Evolutionary conservation across 2,329 filamentous ascomycete genomes (phyloP).

Genomic region (Ophiostoma montium): DNA sequence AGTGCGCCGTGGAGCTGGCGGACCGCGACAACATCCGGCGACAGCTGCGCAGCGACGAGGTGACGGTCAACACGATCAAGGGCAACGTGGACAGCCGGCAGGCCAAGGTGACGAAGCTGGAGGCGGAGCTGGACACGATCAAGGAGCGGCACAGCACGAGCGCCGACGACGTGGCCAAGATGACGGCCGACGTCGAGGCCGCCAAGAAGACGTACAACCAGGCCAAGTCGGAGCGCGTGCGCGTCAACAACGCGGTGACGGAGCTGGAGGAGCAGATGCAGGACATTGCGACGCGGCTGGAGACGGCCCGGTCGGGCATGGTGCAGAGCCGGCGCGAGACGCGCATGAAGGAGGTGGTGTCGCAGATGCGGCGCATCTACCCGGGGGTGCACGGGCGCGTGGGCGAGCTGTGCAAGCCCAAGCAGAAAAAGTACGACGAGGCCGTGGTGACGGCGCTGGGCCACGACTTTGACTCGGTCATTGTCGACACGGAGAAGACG

Average conservation of each 20-base stretch:
- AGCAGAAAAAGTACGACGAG: slow-evolving; percentile 92
- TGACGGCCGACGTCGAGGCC: slow-evolving; percentile 61
- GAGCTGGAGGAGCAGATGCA: slow-evolving; percentile 88
- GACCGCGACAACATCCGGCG: slow-evolving; percentile 77
- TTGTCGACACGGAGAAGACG: slow-evolving; percentile 90
- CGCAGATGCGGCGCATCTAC: slow-evolving; percentile 76
- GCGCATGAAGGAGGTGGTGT: slow-evolving; percentile 68
- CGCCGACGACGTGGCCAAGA: slow-evolving; percentile 48
- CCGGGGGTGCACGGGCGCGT: slow-evolving; percentile 84
- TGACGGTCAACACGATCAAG: slow-evolving; percentile 77
- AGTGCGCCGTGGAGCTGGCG: slow-evolving; percentile 65
- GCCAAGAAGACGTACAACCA: slow-evolving; percentile 89
- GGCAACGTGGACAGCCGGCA: slow-evolving; percentile 73
- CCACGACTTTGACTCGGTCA: slow-evolving; percentile 82
- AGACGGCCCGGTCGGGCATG: slow-evolving; percentile 71
- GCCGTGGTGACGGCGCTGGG: slow-evolving; percentile 87
- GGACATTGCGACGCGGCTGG: slow-evolving; percentile 64
- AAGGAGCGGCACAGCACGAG: slow-evolving; percentile 52
- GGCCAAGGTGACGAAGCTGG: slow-evolving; percentile 57
- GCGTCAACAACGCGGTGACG: slow-evolving; percentile 66
- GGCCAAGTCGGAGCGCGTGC: slow-evolving; percentile 68
- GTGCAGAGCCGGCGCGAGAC: slow-evolving; percentile 75
- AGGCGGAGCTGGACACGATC: slow-evolving; percentile 55
- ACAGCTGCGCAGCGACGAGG: slow-evolving; percentile 81
- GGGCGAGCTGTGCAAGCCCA: slow-evolving; percentile 84